phyloP scores from a whole-genome alignment of 257 asterid genomes.

The Solanum bulbocastanum region DNA sequence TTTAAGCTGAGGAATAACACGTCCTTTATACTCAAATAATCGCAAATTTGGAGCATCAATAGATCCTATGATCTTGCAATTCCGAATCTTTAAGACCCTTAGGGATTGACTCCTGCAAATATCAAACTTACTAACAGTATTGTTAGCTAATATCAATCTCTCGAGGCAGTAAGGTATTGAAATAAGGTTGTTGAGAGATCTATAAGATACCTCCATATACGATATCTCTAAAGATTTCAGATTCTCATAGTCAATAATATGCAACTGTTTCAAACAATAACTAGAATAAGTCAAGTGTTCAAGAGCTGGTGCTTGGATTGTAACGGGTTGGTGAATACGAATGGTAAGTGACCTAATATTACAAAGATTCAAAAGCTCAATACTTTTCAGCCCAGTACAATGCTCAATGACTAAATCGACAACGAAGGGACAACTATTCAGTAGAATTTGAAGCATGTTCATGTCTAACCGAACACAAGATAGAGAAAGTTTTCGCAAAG shows the following conservation, averaged over 20 bases:
- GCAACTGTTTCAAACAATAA: neutral
- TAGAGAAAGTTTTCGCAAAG: neutral
- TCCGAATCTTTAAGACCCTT: neutral
- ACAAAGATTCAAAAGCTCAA: neutral
- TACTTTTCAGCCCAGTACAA: neutral
- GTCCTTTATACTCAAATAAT: neutral
- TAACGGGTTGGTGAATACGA: neutral
- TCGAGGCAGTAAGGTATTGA: neutral
- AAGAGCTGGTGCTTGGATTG: neutral
- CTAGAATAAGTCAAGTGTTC: neutral
- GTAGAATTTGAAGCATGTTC: neutral
- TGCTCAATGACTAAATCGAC: neutral
- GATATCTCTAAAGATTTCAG: neutral
- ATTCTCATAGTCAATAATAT: neutral
- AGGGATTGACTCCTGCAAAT: neutral
- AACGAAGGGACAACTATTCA: neutral
- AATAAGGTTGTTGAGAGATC: neutral
- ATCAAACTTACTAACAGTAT: neutral
- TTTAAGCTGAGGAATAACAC: neutral
- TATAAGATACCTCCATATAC: neutral
- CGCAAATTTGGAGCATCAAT: neutral
- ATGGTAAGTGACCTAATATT: neutral
- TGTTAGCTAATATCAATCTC: neutral
- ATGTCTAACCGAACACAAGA: neutral
- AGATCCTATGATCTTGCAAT: neutral